A percentile compares a stretch with the other conserved stretches of the same genome.
These are phyloP conservation scores for Candida patagonica DNA, from an alignment of 805 yeast species.

Conservation along the genomic window DNA sequence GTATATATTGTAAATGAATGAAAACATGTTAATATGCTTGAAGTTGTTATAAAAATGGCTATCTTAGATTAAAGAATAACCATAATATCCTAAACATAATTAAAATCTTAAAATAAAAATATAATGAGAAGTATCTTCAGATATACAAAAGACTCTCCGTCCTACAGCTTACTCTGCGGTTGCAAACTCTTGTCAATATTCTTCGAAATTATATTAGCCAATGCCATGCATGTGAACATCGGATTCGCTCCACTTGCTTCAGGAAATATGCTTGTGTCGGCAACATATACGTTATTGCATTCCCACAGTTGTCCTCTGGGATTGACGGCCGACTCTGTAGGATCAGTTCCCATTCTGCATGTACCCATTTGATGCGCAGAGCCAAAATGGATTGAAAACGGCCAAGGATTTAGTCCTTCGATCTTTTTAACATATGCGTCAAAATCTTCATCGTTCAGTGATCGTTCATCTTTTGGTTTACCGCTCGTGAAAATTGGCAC, in stretches of 20 bases:
- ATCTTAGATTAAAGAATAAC: too few relatives aligned
- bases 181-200: conserved; percentile 27
- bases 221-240: conserved; percentile 41
- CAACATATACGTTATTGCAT: conserved; percentile 38
- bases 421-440: conserved; percentile 23
- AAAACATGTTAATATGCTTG: too few relatives aligned
- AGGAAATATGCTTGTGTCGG: conserved; percentile 44
- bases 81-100: not conserved
- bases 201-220: conserved; percentile 36
- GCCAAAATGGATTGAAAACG: conserved; percentile 25
- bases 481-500: conserved; percentile 32
- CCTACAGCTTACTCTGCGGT: not conserved
- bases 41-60: too few relatives aligned
- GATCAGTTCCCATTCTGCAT: conserved; percentile 39
- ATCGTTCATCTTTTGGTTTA: conserved; percentile 27
- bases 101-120: too few relatives aligned
- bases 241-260: conserved; percentile 48
- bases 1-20: too few relatives aligned
- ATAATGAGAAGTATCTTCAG: too few relatives aligned
- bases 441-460: conserved; percentile 36
- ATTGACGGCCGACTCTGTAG: conserved; percentile 37
- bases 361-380: conserved; percentile 48
- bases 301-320: conserved; percentile 39
- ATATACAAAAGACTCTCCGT: not conserved
- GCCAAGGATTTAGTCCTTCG: conserved; percentile 11